Base-by-base conservation (phyloP, 352 stramenopile species). In the Peronospora destructor region DNA sequence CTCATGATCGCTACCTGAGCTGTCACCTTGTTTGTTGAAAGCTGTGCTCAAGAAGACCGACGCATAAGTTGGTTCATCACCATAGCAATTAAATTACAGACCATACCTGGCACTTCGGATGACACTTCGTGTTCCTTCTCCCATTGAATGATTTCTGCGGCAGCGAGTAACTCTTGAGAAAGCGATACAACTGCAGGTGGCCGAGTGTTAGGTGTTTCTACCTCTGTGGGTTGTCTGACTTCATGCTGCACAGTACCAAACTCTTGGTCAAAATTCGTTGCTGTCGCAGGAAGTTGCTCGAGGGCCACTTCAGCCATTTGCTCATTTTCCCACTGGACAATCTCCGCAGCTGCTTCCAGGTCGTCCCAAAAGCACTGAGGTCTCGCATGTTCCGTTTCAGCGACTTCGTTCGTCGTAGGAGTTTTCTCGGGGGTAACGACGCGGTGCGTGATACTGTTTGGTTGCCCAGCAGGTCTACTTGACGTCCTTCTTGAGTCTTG, bases 251-350 rank as follows among this genome's bases (percentile, higher is more conserved):
- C 4, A 23, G 10, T 37, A 8, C 11, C 17, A 29, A n/a, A 10
- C 6, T 41, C 14, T 25, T 14, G 14, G 26, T 21, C 14, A 36
- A 19, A 23, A 46, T 17, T 29, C 26, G 16, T 29, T 6, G 23
- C 2, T 39, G 14, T 39, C 45, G 39, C 4, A 36, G 21, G 14
- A 45, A 42, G 10, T 29, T 48, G 33, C 6, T 49, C 34, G 6
- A 73, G 49, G 17, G 56, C 38, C 21, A 35, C 59, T 33, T 73
- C 53, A 19, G 64, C 64, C 46, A 61, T 54, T 47, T 68, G 57
- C 12, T 82, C 65, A 40, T 73, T 63, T 61, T 82, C 71, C 71
- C 71, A 82, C 21, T 73, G 65, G 23, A 68, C 64, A 40, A 83
- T 74, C 19, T 76, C 66, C 13, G 68, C 72, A 44, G 72, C 72